A percentile compares a stretch with the other conserved stretches of the same genome.
These are phyloP conservation scores for Vicia sativa DNA, from an alignment of 306 rosid genomes.

Conservation along the genomic window DNA sequence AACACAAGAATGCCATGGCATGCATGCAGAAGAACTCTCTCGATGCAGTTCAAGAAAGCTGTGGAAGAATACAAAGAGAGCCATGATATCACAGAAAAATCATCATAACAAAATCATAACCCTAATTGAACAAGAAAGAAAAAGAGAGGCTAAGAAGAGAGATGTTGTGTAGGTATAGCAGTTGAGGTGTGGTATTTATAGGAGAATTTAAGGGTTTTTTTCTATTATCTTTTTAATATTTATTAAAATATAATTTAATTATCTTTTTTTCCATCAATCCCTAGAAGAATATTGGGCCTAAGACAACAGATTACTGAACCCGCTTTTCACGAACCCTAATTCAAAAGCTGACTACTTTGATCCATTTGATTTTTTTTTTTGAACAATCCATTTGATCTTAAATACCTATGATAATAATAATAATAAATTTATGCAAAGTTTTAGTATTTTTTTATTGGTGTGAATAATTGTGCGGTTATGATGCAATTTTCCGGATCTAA, in stretches of 20 bases:
- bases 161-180: conserved; percentile 51
- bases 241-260: conserved; percentile 7
- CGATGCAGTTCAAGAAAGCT: conserved; percentile 99
- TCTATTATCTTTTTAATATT: background rate
- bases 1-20: conserved; percentile 44
- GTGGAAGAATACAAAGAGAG: conserved; percentile 98
- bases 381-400: conserved; percentile 46
- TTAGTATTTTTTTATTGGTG: conserved; percentile 19
- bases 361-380: conserved; percentile 45
- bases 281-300: conserved; percentile 95
- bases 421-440: conserved; percentile 6
- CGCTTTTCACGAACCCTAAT: conserved; percentile 51
- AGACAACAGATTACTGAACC: conserved; percentile 58
- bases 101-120: conserved; percentile 36
- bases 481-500: conserved; percentile 68
- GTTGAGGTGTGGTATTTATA: conserved; percentile 60
- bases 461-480: conserved; percentile 59
- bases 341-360: conserved; percentile 65
- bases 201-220: conserved; percentile 46
- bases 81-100: conserved; percentile 46
- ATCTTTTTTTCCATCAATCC: conserved; percentile 63
- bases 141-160: conserved; percentile 33
- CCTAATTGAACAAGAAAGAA: conserved; percentile 36
- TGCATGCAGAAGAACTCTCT: conserved; percentile 43
- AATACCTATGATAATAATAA: conserved; percentile 35